These are phyloP conservation scores for Aspergillus phoenicis DNA, from an alignment of 2,329 filamentous ascomycete species.

Conservation along the genomic window DNA sequence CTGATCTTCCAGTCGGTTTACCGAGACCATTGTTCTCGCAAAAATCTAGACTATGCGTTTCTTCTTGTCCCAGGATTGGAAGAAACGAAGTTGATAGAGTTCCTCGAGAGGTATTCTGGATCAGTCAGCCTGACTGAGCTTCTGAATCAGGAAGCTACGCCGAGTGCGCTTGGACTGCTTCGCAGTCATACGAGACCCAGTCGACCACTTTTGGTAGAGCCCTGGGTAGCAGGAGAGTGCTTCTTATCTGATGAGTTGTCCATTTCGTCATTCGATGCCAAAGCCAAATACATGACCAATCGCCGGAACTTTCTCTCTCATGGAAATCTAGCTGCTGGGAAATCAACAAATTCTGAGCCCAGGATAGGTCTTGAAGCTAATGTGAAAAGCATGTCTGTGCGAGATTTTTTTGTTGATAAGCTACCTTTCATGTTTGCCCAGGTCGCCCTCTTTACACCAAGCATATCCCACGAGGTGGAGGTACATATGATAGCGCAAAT, in stretches of 20 bases:
- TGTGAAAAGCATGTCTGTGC: neutral
- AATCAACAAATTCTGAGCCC: neutral
- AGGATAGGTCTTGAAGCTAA: neutral
- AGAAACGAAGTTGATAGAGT: neutral
- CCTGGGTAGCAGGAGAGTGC: neutral
- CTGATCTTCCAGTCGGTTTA: neutral
- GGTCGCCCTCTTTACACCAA: neutral
- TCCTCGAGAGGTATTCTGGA: neutral
- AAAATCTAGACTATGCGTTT: neutral
- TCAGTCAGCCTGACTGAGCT: neutral
- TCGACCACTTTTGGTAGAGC: neutral
- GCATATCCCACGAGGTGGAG: neutral
- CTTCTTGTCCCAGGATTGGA: neutral
- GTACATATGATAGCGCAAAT: neutral
- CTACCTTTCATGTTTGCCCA: neutral
- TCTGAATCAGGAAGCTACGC: neutral
- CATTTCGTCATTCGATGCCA: neutral
- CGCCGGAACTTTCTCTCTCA: conserved; percentile 2
- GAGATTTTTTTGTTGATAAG: neutral
- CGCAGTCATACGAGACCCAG: neutral
- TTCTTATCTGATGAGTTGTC: no score
- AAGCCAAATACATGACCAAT: neutral
- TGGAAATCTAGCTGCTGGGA: neutral
- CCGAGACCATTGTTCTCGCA: neutral
- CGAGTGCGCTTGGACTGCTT: neutral